These are phyloP conservation scores for Funneliformis mosseae DNA, from an alignment of 192 early-diverging fungal genomes.

Conservation along the genomic window DNA sequence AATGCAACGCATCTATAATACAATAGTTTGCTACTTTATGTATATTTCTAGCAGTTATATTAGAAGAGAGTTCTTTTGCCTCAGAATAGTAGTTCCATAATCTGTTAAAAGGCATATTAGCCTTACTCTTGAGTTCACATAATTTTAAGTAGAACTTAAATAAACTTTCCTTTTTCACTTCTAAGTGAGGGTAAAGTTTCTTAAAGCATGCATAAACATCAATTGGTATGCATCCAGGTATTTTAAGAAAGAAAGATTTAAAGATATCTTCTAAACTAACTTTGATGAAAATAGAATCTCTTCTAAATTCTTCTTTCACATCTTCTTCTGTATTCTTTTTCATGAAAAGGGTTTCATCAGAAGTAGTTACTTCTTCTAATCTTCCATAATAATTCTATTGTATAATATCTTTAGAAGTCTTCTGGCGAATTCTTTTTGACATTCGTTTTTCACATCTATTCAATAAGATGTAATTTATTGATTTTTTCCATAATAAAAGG, in stretches of 20 bases:
- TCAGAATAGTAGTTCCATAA: conserved; percentile 8
- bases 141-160: too few relatives aligned
- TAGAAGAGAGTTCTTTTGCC: conserved; percentile 1
- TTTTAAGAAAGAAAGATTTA: too few relatives aligned
- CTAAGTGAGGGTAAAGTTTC: not conserved
- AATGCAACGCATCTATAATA: too few relatives aligned
- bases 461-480: not conserved
- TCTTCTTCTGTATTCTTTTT: not conserved
- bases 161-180: too few relatives aligned
- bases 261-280: too few relatives aligned
- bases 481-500: too few relatives aligned
- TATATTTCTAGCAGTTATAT: conserved; percentile 2
- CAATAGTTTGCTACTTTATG: too few relatives aligned
- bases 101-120: not conserved
- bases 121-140: too few relatives aligned
- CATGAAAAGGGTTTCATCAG: not conserved
- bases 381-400: not conserved
- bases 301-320: too few relatives aligned
- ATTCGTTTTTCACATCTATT: conserved; percentile 5
- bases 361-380: not conserved
- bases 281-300: too few relatives aligned
- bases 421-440: not conserved
- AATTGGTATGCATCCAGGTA: too few relatives aligned
- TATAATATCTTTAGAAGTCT: not conserved
- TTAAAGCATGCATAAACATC: not conserved